phyloP scores from a whole-genome alignment of 345 rosid species.

The Mercurialis annua region DNA sequence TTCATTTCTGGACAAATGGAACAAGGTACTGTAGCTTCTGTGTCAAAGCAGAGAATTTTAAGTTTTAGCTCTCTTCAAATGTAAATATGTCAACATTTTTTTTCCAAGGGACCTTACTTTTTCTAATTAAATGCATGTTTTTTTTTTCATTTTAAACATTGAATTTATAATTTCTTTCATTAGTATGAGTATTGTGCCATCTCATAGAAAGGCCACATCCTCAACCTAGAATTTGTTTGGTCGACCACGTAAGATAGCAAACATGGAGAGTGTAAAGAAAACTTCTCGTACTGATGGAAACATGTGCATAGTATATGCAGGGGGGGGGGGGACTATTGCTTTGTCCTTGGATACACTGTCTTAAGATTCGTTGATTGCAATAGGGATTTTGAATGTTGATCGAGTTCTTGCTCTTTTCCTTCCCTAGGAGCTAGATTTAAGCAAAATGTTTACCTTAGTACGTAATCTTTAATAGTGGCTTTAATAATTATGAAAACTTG shows the following conservation, averaged over 20 bases:
- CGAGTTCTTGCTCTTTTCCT: not conserved
- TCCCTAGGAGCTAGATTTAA: not conserved
- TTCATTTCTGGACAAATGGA: slow-evolving; percentile 24
- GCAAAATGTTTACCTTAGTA: not conserved
- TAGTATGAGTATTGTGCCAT: not conserved
- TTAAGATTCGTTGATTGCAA: no score
- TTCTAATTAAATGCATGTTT: no score
- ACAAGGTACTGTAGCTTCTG: slow-evolving; percentile 25
- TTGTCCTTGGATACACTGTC: not conserved
- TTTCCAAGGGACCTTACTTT: not conserved
- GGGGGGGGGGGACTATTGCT: not conserved
- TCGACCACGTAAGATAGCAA: not conserved
- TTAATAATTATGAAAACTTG: not conserved
- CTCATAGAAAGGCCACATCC: not conserved
- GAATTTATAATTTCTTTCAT: not conserved
- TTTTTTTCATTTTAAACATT: not conserved
- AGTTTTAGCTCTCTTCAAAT: no score
- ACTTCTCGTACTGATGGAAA: not conserved
- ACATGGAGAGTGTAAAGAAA: not conserved
- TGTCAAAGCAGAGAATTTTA: no score
- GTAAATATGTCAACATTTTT: not conserved
- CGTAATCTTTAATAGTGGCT: not conserved
- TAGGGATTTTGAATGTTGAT: not conserved
- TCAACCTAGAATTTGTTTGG: not conserved
- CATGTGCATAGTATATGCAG: not conserved